Percentiles rank a stretch among this genome's conserved stretches.
phyloP scores from a whole-genome alignment of 495 filamentous ascomycete genomes.

The Umbilicaria muhlenbergii region DNA sequence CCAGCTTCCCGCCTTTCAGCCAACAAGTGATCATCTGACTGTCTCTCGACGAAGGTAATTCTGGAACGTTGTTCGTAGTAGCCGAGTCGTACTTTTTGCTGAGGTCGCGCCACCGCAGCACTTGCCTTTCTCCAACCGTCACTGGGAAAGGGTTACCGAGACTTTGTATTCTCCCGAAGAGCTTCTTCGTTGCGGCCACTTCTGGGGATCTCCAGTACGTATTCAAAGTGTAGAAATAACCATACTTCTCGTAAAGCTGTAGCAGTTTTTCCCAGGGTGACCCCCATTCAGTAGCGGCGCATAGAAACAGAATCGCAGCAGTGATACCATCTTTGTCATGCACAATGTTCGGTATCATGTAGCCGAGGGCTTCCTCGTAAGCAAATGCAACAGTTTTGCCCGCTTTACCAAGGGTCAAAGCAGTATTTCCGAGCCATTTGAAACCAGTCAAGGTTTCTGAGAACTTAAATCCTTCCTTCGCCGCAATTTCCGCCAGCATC shows the following conservation, averaged over 20 bases:
- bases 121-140: conserved; percentile 32
- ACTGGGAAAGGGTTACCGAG: conserved; percentile 27
- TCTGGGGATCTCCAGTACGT: conserved; percentile 51
- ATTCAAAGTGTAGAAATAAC: conserved; percentile 52
- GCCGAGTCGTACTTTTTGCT: conserved; percentile 49
- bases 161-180: conserved; percentile 40
- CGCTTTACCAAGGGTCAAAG: conserved; percentile 24
- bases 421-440: conserved; percentile 51
- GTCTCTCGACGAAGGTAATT: conserved; percentile 39
- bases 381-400: conserved; percentile 42
- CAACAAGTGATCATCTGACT: conserved; percentile 63
- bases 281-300: conserved; percentile 40
- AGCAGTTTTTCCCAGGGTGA: conserved; percentile 46
- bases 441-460: conserved; percentile 58
- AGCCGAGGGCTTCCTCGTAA: conserved; percentile 61
- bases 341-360: conserved; percentile 52
- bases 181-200: conserved; percentile 28
- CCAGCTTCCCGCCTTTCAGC: conserved; percentile 26
- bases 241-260: conserved; percentile 42
- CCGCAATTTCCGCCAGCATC: conserved; percentile 47
- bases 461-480: conserved; percentile 37
- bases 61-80: conserved; percentile 34
- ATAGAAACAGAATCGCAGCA: conserved; percentile 48
- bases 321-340: conserved; percentile 59
- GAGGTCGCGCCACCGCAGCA: conserved; percentile 51